phyloP scores from a whole-genome alignment of 768 basidiomycete species.

The Mycena galopus region DNA sequence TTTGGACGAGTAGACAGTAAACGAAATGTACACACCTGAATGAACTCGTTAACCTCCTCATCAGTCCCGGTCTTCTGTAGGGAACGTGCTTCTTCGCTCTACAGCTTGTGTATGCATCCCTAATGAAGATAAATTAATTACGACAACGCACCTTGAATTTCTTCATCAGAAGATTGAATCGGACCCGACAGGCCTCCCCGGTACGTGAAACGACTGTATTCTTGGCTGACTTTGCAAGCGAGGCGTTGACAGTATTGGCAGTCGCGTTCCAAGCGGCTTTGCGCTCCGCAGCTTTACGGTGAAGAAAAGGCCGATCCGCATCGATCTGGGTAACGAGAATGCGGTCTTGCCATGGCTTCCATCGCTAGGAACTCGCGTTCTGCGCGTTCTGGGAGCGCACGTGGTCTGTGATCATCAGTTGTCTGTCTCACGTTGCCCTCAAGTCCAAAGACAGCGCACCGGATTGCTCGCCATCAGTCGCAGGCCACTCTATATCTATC shows the following conservation, averaged over 20 bases:
- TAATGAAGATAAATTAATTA: neutral
- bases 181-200: neutral
- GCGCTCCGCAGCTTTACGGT: neutral
- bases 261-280: neutral
- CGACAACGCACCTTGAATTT: neutral
- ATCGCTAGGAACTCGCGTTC: neutral
- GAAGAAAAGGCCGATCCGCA: neutral
- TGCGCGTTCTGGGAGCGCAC: neutral
- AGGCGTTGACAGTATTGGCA: conserved; percentile 1
- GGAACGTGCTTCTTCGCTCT: neutral
- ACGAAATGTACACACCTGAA: neutral
- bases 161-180: neutral
- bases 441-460: neutral
- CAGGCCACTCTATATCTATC: too few relatives aligned
- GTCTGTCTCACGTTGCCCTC: neutral
- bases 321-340: neutral
- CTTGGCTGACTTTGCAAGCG: neutral
- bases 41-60: conserved; percentile 1
- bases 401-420: neutral
- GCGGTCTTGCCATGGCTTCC: conserved; percentile 6
- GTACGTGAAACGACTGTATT: neutral
- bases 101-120: neutral
- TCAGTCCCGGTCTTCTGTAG: neutral
- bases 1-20: neutral
- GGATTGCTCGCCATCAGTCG: neutral